These are phyloP conservation scores for Rhodosporidiobolus sp. DNA, from an alignment of 768 basidiomycete species.

Conservation along the genomic window DNA sequence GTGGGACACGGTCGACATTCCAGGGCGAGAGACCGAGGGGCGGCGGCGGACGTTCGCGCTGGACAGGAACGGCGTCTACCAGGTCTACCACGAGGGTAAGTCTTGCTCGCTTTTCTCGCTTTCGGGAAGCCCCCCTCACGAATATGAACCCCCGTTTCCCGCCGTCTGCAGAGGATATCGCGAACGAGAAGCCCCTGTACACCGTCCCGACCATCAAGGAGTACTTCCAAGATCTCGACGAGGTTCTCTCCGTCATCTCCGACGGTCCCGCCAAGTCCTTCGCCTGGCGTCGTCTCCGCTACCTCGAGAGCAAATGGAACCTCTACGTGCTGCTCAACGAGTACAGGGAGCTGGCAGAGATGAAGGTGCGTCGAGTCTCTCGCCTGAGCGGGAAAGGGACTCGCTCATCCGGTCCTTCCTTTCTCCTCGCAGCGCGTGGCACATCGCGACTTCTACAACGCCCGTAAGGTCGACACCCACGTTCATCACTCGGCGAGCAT, in stretches of 20 bases:
- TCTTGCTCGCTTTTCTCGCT: not conserved
- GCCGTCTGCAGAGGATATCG: constrained; percentile 31
- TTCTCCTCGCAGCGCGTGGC: not conserved
- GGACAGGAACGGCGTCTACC: constrained; percentile 86
- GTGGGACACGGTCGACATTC: constrained; percentile 54
- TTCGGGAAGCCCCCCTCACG: not conserved
- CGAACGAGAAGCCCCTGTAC: constrained; percentile 61
- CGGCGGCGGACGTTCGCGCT: constrained; percentile 55
- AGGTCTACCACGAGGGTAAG: constrained; percentile 60
- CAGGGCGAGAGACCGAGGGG: not conserved
- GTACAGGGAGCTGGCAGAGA: constrained; percentile 86
- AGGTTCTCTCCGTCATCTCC: constrained; percentile 80
- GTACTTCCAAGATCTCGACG: constrained; percentile 94
- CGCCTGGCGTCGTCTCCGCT: constrained; percentile 85
- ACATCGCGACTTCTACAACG: constrained; percentile 93
- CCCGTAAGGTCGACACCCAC: constrained; percentile 97
- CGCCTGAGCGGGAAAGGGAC: no score
- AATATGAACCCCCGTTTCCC: not conserved
- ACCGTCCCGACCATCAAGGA: constrained; percentile 81
- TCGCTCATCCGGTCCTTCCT: not conserved
- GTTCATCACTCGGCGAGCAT: constrained; percentile 98
- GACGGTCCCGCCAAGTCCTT: constrained; percentile 96
- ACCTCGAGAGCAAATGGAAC: constrained; percentile 86
- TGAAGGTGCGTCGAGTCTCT: constrained; percentile 67
- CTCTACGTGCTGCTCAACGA: constrained; percentile 91